Base-by-base conservation (phyloP, 2,329 filamentous ascomycete species). In the Albophoma yamanashiensis region DNA sequence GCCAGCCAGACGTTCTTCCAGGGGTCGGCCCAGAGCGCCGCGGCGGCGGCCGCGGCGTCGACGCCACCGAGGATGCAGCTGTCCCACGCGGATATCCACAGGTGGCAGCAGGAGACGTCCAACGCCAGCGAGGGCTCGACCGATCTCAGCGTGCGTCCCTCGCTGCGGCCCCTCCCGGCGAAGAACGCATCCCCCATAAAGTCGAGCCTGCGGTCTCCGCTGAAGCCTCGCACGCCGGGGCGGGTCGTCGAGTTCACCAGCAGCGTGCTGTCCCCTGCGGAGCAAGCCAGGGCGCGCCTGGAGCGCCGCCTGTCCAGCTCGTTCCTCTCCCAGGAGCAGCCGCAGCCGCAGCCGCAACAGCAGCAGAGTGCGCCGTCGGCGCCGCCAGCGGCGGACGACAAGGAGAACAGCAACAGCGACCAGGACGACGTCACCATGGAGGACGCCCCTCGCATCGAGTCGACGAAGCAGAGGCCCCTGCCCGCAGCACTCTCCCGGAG, bases 181-280 rank as follows among this genome's bases (percentile, higher is more conserved):
- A 78, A 75, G 62, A 75, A 77, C n/a, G 77, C 78, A 5, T 85
- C 82, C 1, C 82, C 83, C 0, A 75, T 70, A 11, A 86, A 85
- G 66, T 85, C 83, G 0, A 81, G 77, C 64, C 70, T 86, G 31
- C 78, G 83, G 22, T 83, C 82, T 4, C 81, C 82, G 0, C 67
- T 82, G 22, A 86, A 85, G 65, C 78, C 80, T 4, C 82, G 78
- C 62, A 84, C 81, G 2, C 81, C 81, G 0, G 83, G 83, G 5
- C 78, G 81, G 0, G 79, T 85, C 0, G 83, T 86, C 17, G 81
- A 83, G 60, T 85, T 85, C 63, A 79, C 79, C 0, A 79, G 77
- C 68, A 80, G 75, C 67, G 77, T 78, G 1, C 68, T 79, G 8
- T 79, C 78, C 4, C 78, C 79, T 1, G 65, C 74, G 1, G 74